These are phyloP conservation scores for Venustampulla echinocandica DNA, from an alignment of 495 filamentous ascomycete genomes.

Conservation along the genomic window DNA sequence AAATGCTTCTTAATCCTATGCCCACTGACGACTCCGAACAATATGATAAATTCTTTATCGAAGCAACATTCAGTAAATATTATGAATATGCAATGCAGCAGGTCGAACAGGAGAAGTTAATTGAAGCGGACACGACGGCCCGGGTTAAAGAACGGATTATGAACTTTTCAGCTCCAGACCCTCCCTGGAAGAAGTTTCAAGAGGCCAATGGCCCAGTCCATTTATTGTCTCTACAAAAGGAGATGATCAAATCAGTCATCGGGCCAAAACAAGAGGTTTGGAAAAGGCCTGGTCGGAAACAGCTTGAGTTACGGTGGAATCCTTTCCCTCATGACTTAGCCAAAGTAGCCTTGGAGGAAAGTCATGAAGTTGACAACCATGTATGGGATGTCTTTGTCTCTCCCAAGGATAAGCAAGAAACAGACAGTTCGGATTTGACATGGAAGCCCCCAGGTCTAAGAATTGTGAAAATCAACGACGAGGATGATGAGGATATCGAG, in stretches of 20 bases:
- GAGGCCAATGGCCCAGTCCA: neutral
- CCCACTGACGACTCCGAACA: conserved; percentile 25
- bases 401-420: conserved; percentile 20
- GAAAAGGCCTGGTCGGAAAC: conserved; percentile 32
- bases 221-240: conserved; percentile 6
- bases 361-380: conserved; percentile 24
- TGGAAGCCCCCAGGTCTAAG: conserved; percentile 45
- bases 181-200: conserved; percentile 43
- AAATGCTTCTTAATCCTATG: neutral
- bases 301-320: conserved; percentile 35
- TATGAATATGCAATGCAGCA: conserved; percentile 27
- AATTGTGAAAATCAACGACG: conserved; percentile 39
- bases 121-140: conserved; percentile 46
- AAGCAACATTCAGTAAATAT: conserved; percentile 30
- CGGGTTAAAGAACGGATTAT: conserved; percentile 49
- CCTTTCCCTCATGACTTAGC: conserved; percentile 33
- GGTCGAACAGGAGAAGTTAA: conserved; percentile 54
- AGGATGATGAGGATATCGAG: conserved; percentile 40
- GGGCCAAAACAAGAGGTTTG: conserved; percentile 27
- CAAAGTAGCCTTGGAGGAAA: conserved; percentile 24
- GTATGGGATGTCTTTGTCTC: conserved; percentile 22
- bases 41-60: conserved; percentile 36
- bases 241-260: conserved; percentile 6
- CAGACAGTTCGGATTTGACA: conserved; percentile 27
- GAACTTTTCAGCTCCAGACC: conserved; percentile 48